Base-by-base conservation (phyloP, 345 rosid species). In the Hirschfeldia incana region DNA sequence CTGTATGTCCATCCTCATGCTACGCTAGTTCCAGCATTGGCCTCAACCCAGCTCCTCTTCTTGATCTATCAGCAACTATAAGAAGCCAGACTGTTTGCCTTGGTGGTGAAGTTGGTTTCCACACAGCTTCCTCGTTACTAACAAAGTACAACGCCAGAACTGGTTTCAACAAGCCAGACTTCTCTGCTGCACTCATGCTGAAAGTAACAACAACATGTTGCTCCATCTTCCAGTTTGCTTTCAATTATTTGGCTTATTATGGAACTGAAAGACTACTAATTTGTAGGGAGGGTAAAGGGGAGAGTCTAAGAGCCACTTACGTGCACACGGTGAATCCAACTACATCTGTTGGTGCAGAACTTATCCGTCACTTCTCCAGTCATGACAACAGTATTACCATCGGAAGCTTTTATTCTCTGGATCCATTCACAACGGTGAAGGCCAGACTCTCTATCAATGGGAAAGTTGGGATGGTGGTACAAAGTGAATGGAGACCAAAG, bases 401-500 rank as follows among this genome's bases (percentile, higher is more conserved):
- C 1, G 96, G 96, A 75, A 88, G 91, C 70, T 82, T 86, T 65
- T 92, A 90, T 80, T 77, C 55, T 2, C 32, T 89, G 59, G 86
- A 90, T 82, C 88, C 88, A 6, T 65, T 84, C n/a, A 92, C 92
- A 6, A 73, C 78, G 27, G 83, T 92, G 39, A 90, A 89, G 80
- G 74, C 92, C 0, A 84, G 94, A 39, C 75, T 89, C 27, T 87
- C 88, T 4, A 78, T 84, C 84, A 87, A 57, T 12, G 96, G 96
- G 34, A 89, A 83, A 84, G 86, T 80, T 65, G 94, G 88, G 16
- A 77, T 89, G 85, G 85, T 86, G 13, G 85, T 80, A 74, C 94
- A 92, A 79, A 87, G 81, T 37, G 94, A 88, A 74, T 92, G 97
- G 94, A 87, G 96, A 83, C 92, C 90, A 0, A 90, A 87, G 71